These are phyloP conservation scores for Lecanoromycetidae sp. DNA, from an alignment of 2,329 filamentous ascomycete genomes.

Conservation along the genomic window DNA sequence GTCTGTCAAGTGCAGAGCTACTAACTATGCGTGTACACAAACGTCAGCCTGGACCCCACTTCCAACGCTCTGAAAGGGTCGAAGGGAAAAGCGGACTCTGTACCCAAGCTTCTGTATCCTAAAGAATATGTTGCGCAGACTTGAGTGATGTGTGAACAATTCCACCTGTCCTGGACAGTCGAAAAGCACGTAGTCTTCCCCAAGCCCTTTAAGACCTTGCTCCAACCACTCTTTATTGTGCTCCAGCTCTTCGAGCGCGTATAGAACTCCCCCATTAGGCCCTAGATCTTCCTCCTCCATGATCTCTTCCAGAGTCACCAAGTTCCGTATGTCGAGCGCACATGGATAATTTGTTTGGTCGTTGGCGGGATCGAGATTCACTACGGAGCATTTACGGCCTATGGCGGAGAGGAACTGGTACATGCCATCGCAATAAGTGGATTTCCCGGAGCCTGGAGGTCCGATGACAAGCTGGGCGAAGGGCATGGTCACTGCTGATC, in stretches of 20 bases:
- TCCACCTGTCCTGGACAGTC: constrained; percentile 97
- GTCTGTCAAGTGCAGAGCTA: constrained; percentile 86
- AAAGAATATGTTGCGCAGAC: constrained; percentile 82
- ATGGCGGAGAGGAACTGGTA: constrained; percentile 96
- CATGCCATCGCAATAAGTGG: constrained; percentile 98
- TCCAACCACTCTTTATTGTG: constrained; percentile 89
- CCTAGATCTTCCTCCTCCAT: constrained; percentile 86
- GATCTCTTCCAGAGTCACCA: constrained; percentile 85
- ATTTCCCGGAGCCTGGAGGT: constrained; percentile 92
- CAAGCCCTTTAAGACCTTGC: constrained; percentile 63
- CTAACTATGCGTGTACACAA: constrained; percentile 49
- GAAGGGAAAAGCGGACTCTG: constrained; percentile 46
- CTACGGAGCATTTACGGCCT: constrained; percentile 82
- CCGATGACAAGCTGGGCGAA: constrained; percentile 75
- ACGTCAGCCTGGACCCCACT: neutral
- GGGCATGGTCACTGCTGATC: constrained; percentile 34
- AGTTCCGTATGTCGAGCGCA: constrained; percentile 76
- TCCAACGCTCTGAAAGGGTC: constrained; percentile 12
- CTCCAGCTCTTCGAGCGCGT: constrained; percentile 89
- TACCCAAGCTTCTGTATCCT: constrained; percentile 83
- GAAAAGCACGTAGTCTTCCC: constrained; percentile 85
- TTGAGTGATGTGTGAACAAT: constrained; percentile 89
- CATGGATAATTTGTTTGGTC: constrained; percentile 76
- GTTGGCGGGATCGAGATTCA: constrained; percentile 96
- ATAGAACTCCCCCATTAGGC: constrained; percentile 83